Conservation (phyloP, 129 eudicot genomes). For the Chrysanthemum lavandulifolium region DNA sequence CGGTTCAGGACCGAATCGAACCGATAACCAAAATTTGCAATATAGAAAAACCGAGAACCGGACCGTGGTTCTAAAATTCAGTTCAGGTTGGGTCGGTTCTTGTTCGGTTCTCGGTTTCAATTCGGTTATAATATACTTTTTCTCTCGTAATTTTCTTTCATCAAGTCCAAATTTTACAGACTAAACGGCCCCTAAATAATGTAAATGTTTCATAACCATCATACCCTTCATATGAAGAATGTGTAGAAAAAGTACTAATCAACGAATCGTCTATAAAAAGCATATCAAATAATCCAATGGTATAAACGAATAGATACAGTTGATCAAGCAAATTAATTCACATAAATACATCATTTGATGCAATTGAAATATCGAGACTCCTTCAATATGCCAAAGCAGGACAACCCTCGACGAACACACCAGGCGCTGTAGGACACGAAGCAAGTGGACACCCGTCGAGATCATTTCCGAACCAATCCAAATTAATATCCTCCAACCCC, state of each 20-base stretch:
- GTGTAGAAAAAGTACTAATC: neutral
- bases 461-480: constrained; percentile 87
- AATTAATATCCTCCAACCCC: constrained; percentile 51
- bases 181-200: neutral
- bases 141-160: too few relatives aligned
- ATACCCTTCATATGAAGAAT: neutral
- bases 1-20: too few relatives aligned
- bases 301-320: constrained; percentile 5
- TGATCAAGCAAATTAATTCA: neutral
- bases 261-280: neutral
- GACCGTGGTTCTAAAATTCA: too few relatives aligned
- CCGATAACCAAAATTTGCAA: too few relatives aligned
- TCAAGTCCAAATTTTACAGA: too few relatives aligned
- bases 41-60: too few relatives aligned
- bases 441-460: constrained; percentile 85
- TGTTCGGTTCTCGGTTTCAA: too few relatives aligned
- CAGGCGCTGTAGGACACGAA: constrained; percentile 80
- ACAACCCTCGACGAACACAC: constrained; percentile 60
- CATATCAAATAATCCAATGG: neutral
- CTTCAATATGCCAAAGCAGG: constrained; percentile 44
- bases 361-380: too few relatives aligned
- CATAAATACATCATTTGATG: constrained; percentile 23
- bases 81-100: too few relatives aligned
- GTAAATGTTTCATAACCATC: neutral
- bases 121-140: too few relatives aligned